Evolutionary conservation across 371 early-diverging fungal genomes (phyloP).

Genomic region (Umbelopsis sp.): DNA sequence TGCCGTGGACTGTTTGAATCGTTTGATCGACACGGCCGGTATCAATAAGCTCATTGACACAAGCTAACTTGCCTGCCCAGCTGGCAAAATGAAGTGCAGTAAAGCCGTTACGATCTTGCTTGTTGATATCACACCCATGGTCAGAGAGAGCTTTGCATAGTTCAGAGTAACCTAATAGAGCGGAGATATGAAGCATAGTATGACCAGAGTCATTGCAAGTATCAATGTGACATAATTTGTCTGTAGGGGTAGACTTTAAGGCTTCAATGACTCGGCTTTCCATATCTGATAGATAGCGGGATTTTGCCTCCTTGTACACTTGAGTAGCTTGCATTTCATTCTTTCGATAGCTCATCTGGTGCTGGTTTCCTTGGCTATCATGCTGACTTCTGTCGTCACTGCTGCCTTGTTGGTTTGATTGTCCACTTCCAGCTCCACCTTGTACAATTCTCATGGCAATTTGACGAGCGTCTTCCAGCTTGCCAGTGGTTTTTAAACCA

Average conservation of each 20-base stretch:
- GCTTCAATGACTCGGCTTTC: constrained; percentile 39
- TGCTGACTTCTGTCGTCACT: constrained; percentile 23
- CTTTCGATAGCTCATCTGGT: constrained; percentile 28
- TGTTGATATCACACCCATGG: constrained; percentile 42
- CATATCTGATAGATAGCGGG: constrained; percentile 32
- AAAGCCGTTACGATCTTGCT: constrained; percentile 53
- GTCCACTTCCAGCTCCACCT: constrained; percentile 57
- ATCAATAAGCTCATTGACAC: constrained; percentile 43
- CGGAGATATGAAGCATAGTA: constrained; percentile 54
- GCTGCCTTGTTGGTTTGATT: constrained; percentile 15
- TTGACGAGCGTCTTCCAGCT: constrained; percentile 61
- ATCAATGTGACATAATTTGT: constrained; percentile 22
- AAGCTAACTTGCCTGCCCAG: constrained; percentile 56
- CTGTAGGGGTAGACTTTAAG: constrained; percentile 22
- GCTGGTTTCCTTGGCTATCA: constrained; percentile 8
- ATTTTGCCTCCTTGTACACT: constrained; percentile 42
- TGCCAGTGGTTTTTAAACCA: constrained; percentile 70
- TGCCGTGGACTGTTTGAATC: constrained; percentile 2
- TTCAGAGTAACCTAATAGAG: constrained; percentile 45
- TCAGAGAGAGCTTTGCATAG: constrained; percentile 38
- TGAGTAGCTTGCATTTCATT: constrained; percentile 34
- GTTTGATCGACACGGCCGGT: constrained; percentile 13
- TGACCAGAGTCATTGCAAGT: constrained; percentile 29
- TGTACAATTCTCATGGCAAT: constrained; percentile 71
- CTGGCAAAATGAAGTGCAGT: constrained; percentile 64